A percentile compares a stretch with the other conserved stretches of the same genome.
phyloP scores from a whole-genome alignment of 306 rosid genomes.

The Acacia crassicarpa region DNA sequence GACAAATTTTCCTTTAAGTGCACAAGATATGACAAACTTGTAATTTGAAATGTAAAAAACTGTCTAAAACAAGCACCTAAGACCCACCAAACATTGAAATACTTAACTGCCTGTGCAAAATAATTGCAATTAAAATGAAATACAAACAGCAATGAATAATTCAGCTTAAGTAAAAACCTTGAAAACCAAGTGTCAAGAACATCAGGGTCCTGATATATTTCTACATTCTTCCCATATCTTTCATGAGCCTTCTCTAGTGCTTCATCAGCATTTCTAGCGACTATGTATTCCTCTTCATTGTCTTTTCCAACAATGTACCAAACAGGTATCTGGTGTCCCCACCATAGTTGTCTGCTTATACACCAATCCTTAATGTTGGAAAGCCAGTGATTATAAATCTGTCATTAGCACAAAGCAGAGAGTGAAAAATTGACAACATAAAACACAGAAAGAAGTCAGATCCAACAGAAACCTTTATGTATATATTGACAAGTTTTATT shows the following conservation, averaged over 20 bases:
- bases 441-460: not conserved
- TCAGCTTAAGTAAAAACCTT: slow-evolving; percentile 51
- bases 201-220: slow-evolving; percentile 95
- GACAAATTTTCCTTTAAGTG: not conserved
- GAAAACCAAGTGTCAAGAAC: slow-evolving; percentile 99
- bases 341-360: slow-evolving; percentile 99
- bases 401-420: slow-evolving; percentile 32
- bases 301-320: slow-evolving; percentile 90
- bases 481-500: not conserved
- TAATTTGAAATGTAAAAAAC: not conserved
- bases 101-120: not conserved
- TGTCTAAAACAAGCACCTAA: not conserved
- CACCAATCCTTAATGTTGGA: slow-evolving; percentile 98
- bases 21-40: not conserved
- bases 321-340: slow-evolving; percentile 99
- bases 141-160: not conserved
- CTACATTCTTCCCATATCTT: slow-evolving; percentile 73
- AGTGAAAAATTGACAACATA: not conserved
- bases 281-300: slow-evolving; percentile 88
- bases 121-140: slow-evolving; percentile 13
- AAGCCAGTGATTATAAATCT: slow-evolving; percentile 98
- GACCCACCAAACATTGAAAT: not conserved
- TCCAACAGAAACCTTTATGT: not conserved
- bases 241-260: slow-evolving; percentile 74
- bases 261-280: slow-evolving; percentile 77